Evolutionary conservation across 139 green algal genomes (phyloP), one percentile per base, ranked within the genome.

Genomic region (Chlorella ohadii): DNA sequence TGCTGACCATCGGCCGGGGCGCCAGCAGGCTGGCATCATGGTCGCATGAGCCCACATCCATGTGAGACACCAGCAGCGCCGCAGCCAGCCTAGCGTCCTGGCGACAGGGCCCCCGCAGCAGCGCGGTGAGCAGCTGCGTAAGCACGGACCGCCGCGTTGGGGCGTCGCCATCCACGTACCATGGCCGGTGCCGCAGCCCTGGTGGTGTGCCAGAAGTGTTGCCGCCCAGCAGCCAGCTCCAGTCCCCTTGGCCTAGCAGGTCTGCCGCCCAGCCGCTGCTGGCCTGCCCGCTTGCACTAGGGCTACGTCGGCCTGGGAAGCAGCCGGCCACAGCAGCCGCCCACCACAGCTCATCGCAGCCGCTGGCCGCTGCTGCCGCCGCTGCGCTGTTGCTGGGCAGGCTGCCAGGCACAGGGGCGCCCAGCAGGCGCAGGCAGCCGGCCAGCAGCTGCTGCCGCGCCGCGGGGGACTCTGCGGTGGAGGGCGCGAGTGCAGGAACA

Each of bases 371-470:
- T 51, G 70, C 56, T 59, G 75, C 31, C 22, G 81, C 41, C 41
- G 76, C 44, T 28, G 68, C 34, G 80, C 67, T 76, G 83, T 88
- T 86, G 79, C 88, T 92, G 64, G 79, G 79, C 71, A 79, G 85
- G 39, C 17, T 39, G 28, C 23, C 12, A 0, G 72, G 79, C 63
- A 96, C 78, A 1, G 90, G 87, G 28, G 87, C 89, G 0, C 93
- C 93, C 73, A 96, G 84, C 74, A 96, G 85, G 33, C 83, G 75
- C 63, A 93, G 67, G 81, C 78, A 84, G 27, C 88, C 90, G 19
- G 91, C 67, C 27, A 92, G 72, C 25, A 96, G 84, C 79, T 89
- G 56, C 81, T 83, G 88, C 67, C 85, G 61, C 4, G 86, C 82
- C 23, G 47, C 66, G 7, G 47, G 51, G 12, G 78, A 83, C 56